phyloP scores from a whole-genome alignment of 2,329 filamentous ascomycete species.

The Epicoccum sorghinum region DNA sequence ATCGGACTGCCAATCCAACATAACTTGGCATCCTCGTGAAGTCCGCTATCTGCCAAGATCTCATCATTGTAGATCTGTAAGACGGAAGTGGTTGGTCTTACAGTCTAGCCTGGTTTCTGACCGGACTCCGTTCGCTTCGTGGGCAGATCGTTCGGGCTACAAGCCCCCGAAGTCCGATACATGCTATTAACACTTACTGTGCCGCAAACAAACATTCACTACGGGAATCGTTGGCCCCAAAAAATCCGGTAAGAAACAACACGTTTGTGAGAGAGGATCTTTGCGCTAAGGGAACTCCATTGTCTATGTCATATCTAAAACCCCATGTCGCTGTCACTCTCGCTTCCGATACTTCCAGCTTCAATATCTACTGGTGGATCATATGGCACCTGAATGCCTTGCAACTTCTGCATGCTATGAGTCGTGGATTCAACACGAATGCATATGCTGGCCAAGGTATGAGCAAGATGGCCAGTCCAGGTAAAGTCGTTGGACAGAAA shows the following conservation, averaged over 20 bases:
- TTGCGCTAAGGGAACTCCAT: no score
- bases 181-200: background rate
- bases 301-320: background rate
- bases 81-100: background rate
- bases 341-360: background rate
- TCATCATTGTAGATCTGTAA: background rate
- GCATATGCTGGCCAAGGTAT: background rate
- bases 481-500: slow-evolving; percentile 6
- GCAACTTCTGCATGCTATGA: background rate
- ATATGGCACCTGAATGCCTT: background rate
- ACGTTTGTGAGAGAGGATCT: no score
- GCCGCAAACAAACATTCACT: background rate
- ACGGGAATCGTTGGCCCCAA: background rate
- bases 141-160: background rate
- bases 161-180: background rate
- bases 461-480: slow-evolving; percentile 1
- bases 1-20: background rate
- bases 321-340: slow-evolving; percentile 5
- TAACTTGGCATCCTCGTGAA: background rate
- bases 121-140: background rate
- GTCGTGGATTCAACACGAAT: background rate
- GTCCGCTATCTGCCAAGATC: slow-evolving; percentile 6
- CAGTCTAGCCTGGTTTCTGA: background rate
- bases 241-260: background rate
- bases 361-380: background rate